Conservation (phyloP, 2,329 filamentous ascomycete genomes). For the Colletotrichum sidae region DNA sequence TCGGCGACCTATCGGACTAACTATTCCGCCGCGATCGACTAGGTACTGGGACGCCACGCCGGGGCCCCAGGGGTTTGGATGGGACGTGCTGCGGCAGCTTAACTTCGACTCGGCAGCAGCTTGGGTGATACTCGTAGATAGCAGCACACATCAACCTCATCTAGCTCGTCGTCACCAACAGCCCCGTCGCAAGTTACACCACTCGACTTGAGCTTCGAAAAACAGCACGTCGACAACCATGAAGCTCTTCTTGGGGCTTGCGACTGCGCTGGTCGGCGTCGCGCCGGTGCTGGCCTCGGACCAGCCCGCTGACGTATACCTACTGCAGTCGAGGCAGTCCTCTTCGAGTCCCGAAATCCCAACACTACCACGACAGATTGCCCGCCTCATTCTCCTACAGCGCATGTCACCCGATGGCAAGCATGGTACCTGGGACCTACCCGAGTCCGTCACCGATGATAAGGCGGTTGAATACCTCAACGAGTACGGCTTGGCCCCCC, state of each 20-base stretch:
- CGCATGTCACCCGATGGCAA: slow-evolving; percentile 61
- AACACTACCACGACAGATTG: slow-evolving; percentile 64
- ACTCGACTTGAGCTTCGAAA: neutral
- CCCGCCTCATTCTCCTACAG: slow-evolving; percentile 69
- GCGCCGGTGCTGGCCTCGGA: slow-evolving; percentile 49
- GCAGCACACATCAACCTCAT: slow-evolving; percentile 22
- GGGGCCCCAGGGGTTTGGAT: slow-evolving; percentile 3
- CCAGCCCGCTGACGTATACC: slow-evolving; percentile 64
- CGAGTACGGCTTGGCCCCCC: slow-evolving; percentile 65
- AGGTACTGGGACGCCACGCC: neutral
- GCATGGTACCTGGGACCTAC: slow-evolving; percentile 60
- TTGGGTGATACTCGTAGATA: slow-evolving; percentile 33
- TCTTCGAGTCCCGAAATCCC: slow-evolving; percentile 47
- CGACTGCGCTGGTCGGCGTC: slow-evolving; percentile 52
- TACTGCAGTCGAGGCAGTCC: slow-evolving; percentile 55
- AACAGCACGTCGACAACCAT: slow-evolving; percentile 45
- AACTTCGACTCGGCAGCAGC: slow-evolving; percentile 31
- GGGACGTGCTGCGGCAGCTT: slow-evolving; percentile 22
- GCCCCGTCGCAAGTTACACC: slow-evolving; percentile 13
- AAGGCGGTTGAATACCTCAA: slow-evolving; percentile 68
- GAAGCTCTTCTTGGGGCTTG: slow-evolving; percentile 56
- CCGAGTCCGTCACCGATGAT: slow-evolving; percentile 54
- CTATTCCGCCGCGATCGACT: too few species aligned
- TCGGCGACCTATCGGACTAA: too few species aligned
- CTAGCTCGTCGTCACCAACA: slow-evolving; percentile 17